phyloP scores from a whole-genome alignment of 169 alveolate species.

The Miamiensis avidus region DNA sequence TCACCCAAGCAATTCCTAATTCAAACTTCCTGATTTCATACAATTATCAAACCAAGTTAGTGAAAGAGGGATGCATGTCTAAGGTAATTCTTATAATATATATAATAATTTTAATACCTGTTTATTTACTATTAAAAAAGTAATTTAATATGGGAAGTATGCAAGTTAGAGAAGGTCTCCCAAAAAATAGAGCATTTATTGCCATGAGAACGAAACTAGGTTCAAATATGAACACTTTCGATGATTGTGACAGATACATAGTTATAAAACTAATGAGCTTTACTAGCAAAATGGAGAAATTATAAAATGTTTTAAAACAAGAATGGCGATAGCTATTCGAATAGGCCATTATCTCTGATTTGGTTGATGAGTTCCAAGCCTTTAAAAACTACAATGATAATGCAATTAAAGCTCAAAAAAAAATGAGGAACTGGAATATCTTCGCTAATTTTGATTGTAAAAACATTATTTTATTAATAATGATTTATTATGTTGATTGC shows the following conservation, averaged over 20 bases:
- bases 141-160: not conserved
- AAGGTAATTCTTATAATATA: too few relatives aligned
- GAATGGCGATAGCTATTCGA: not conserved
- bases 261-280: not conserved
- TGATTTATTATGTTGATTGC: too few relatives aligned
- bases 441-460: not conserved
- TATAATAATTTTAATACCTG: too few relatives aligned
- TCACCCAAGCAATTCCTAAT: not conserved
- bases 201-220: not conserved
- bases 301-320: not conserved
- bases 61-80: not conserved
- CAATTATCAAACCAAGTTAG: not conserved
- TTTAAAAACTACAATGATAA: not conserved
- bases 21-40: not conserved
- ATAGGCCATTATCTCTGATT: not conserved
- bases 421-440: not conserved
- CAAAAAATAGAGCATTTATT: not conserved
- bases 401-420: too few relatives aligned
- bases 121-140: too few relatives aligned
- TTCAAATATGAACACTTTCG: too few relatives aligned
- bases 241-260: not conserved
- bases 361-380: not conserved
- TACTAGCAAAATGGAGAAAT: not conserved
- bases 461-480: too few relatives aligned
- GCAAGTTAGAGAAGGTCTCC: not conserved